A percentile compares a stretch with the other conserved stretches of the same genome.
Conservation (phyloP, 2,329 filamentous ascomycete species). For the Hirsutella rhossiliensis region DNA sequence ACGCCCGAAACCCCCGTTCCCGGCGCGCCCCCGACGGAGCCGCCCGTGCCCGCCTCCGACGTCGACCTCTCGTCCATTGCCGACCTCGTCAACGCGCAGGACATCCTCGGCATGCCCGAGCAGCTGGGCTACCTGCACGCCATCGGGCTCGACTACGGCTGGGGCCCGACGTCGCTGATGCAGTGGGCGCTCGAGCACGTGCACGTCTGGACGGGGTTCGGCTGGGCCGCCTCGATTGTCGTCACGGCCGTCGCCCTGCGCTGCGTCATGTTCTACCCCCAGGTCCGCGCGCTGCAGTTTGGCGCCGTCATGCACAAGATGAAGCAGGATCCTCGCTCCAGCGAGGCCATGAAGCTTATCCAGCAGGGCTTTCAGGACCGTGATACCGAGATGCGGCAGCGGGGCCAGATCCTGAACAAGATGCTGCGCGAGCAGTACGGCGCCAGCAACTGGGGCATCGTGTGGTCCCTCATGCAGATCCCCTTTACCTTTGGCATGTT, state of each 20-base stretch:
- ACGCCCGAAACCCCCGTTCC: conserved; percentile 6
- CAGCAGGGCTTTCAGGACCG: conserved; percentile 24
- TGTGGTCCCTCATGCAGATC: conserved; percentile 32
- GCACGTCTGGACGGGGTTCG: conserved; percentile 62
- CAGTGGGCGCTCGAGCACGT: conserved; percentile 72
- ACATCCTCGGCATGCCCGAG: conserved; percentile 53
- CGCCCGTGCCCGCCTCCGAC: conserved; percentile 14
- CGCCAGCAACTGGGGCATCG: conserved; percentile 18
- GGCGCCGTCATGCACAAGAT: conserved; percentile 49
- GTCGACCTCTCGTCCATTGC: conserved; percentile 21
- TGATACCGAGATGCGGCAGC: conserved; percentile 30
- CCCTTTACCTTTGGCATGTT: conserved; percentile 75
- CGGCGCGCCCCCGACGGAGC: conserved; percentile 9
- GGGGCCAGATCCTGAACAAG: conserved; percentile 20
- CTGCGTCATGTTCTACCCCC: conserved; percentile 51
- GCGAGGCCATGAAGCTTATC: conserved; percentile 35
- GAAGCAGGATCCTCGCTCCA: conserved; percentile 39
- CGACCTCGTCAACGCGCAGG: conserved; percentile 23
- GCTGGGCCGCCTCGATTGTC: conserved; percentile 73
- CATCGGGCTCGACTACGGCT: conserved; percentile 80
- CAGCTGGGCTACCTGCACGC: conserved; percentile 71
- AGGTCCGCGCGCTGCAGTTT: conserved; percentile 20
- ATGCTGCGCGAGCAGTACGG: conserved; percentile 24
- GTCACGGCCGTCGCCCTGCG: conserved; percentile 55
- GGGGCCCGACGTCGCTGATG: conserved; percentile 61